A percentile compares a stretch with the other conserved stretches of the same genome.
Conservation (phyloP, 352 stramenopile genomes). For the Aphanomyces stellatus region DNA sequence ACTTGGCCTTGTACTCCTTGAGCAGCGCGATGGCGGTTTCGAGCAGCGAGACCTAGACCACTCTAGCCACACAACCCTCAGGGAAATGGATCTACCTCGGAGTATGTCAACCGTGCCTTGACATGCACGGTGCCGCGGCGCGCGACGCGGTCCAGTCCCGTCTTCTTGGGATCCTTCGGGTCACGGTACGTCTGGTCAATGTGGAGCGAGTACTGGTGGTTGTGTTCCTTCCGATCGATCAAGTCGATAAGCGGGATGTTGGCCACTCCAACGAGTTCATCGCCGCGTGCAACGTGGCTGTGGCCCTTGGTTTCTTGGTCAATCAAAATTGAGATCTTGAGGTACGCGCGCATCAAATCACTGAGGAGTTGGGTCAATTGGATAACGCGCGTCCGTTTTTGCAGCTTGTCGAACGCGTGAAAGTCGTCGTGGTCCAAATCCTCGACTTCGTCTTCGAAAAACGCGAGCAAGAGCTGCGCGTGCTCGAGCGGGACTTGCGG, state of each 20-base stretch:
- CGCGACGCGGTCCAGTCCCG: not conserved
- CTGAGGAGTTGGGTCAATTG: slow-evolving; percentile 50
- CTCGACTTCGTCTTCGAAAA: slow-evolving; percentile 63
- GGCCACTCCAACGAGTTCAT: slow-evolving; percentile 45
- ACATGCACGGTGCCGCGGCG: slow-evolving; percentile 37
- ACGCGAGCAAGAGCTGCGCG: slow-evolving; percentile 36
- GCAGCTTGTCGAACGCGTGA: slow-evolving; percentile 35
- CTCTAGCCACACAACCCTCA: no score
- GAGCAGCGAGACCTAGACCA: slow-evolving; percentile 36
- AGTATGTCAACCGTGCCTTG: slow-evolving; percentile 39
- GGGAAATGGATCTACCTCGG: slow-evolving; percentile 23
- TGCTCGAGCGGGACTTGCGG: slow-evolving; percentile 28
- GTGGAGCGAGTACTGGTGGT: slow-evolving; percentile 45
- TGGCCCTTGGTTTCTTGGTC: slow-evolving; percentile 36
- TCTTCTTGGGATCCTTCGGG: not conserved
- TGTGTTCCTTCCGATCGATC: slow-evolving; percentile 48
- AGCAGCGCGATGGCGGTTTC: slow-evolving; percentile 56
- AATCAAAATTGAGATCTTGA: slow-evolving; percentile 46
- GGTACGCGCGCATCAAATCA: slow-evolving; percentile 47
- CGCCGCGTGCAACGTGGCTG: slow-evolving; percentile 23
- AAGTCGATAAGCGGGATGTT: slow-evolving; percentile 59
- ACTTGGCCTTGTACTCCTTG: slow-evolving; percentile 52
- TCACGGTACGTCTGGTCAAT: not conserved
- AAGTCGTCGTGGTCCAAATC: slow-evolving; percentile 52
- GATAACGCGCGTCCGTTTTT: slow-evolving; percentile 42